Evolutionary conservation across 2,329 filamentous ascomycete genomes (phyloP).

Genomic region (Huntiella moniliformis): DNA sequence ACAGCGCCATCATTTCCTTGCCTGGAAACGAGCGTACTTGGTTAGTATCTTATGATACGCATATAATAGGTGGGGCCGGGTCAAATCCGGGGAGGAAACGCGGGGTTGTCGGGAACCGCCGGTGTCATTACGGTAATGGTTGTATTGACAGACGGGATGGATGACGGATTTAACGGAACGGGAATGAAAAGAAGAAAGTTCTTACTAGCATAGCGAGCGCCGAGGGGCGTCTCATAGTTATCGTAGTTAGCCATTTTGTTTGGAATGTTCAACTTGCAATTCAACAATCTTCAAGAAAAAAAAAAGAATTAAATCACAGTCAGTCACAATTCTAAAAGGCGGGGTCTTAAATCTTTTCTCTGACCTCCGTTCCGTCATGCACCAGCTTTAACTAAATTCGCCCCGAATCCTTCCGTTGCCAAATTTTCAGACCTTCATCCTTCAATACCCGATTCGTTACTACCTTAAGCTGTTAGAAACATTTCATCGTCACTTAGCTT

Average conservation of each 20-base stretch:
- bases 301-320: slow-evolving; percentile 1
- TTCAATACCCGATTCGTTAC: too few species aligned
- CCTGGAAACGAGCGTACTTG: neutral
- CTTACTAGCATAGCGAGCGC: slow-evolving; percentile 49
- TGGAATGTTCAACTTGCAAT: neutral
- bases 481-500: too few species aligned
- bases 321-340: neutral
- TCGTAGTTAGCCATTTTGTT: slow-evolving; percentile 15
- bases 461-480: too few species aligned
- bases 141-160: neutral
- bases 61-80: neutral
- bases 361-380: too few species aligned
- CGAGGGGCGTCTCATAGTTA: slow-evolving; percentile 45
- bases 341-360: too few species aligned
- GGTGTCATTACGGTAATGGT: neutral
- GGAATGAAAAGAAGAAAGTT: slow-evolving; percentile 9
- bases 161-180: neutral
- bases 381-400: too few species aligned
- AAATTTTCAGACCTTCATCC: too few species aligned
- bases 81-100: slow-evolving; percentile 1
- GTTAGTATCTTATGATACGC: neutral
- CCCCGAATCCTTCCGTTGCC: too few species aligned
- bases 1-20: slow-evolving; percentile 58
- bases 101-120: slow-evolving; percentile 1
- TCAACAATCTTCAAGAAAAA: neutral